Base-by-base conservation (phyloP, 129 eudicot genomes). In the Artemisia tridentata region DNA sequence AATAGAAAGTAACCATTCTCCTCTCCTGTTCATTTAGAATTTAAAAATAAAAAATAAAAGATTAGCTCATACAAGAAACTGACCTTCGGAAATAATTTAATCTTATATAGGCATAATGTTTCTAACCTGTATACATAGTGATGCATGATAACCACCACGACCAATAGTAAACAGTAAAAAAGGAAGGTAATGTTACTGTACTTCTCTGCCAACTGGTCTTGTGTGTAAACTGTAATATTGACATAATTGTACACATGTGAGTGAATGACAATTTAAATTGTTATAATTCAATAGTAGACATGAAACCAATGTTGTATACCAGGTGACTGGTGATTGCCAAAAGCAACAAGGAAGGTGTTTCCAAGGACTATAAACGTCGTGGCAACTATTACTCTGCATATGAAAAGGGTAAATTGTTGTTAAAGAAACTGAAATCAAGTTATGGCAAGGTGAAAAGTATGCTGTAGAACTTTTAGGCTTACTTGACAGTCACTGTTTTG, bases 271-370 rank as follows among this genome's bases (percentile, higher is more conserved):
- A 15, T 3, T 2, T 7, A 3, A 63, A 38, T 31, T 29, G 7
- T 3, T 3, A 55, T 13, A 21, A 18, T 57, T 43, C 11, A 46
- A 14, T 0, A 45, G 5, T 7, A 63, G 15, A 59, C 45, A 69
- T 49, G n/a, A 49, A 31, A 77, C 11, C 68, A 45, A 50, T 67
- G 74, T 73, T 76, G 53, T 51, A 66, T 85, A 93, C 98, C 98
- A 72, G 97, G 96, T 68, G 98, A 93, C 79, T 89, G 96, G 80
- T 93, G 98, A 78, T 93, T 93, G 52, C 98, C 98, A 58, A 93
- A 93, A 70, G 95, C 91, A 69, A 93, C 98, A 73, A 93, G 98
- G 81, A 85, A 89, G 64, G 86, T 83, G 78, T 93, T 93, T 68
- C 98, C 98, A 71, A 93, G 87, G 68, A 93, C 95, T 69, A 93